Conservation (phyloP, 2,329 filamentous ascomycete species). For the Rutstroemia sp. region DNA sequence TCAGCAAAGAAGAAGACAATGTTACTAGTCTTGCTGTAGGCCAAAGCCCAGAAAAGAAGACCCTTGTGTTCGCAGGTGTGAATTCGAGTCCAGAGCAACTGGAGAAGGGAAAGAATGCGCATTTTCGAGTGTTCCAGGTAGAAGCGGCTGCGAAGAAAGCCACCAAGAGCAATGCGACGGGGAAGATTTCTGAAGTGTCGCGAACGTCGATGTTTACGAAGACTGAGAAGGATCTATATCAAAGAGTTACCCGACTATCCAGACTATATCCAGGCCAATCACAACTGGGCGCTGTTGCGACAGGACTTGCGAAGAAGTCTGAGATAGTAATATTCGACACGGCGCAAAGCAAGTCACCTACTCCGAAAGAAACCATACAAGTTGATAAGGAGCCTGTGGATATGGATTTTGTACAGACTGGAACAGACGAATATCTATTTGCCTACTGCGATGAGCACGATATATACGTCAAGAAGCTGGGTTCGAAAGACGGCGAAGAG, state of each 20-base stretch:
- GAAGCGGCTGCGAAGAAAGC: constrained; percentile 30
- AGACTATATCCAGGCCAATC: constrained; percentile 42
- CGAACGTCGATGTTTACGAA: constrained; percentile 46
- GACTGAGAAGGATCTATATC: constrained; percentile 45
- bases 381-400: constrained; percentile 55
- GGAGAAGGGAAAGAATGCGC: constrained; percentile 70
- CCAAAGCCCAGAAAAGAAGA: constrained; percentile 46
- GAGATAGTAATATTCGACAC: constrained; percentile 78
- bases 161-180: constrained; percentile 24
- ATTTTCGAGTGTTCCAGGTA: constrained; percentile 71
- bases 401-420: constrained; percentile 59
- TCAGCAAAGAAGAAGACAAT: constrained; percentile 81
- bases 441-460: constrained; percentile 74
- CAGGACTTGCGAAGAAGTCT: constrained; percentile 65
- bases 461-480: constrained; percentile 48
- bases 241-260: constrained; percentile 50
- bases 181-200: constrained; percentile 43
- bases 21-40: constrained; percentile 75
- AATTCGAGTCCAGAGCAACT: constrained; percentile 72
- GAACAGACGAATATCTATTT: constrained; percentile 57
- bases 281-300: constrained; percentile 70
- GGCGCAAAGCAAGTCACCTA: constrained; percentile 42
- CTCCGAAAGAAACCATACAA: constrained; percentile 42
- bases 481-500: constrained; percentile 32
- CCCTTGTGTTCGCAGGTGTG: constrained; percentile 65